Conservation (phyloP, 2,329 filamentous ascomycete species). For the Fusarium sp. region DNA sequence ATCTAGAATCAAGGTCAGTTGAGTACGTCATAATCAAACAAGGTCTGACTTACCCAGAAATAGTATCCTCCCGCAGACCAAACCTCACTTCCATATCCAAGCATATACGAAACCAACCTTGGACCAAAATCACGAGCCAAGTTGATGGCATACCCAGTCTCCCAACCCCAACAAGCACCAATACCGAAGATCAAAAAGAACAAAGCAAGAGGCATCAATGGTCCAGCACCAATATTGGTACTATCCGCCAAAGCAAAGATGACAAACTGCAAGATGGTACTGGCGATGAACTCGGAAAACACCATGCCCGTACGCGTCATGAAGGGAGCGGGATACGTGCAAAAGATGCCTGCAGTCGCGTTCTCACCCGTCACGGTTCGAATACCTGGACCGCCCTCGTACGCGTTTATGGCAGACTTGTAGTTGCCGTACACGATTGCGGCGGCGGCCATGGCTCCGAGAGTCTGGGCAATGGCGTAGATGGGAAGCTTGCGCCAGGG, state of each 20-base stretch:
- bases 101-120: slow-evolving; percentile 71
- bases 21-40: background rate
- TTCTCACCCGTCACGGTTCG: slow-evolving; percentile 70
- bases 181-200: slow-evolving; percentile 81
- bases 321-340: slow-evolving; percentile 76
- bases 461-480: slow-evolving; percentile 73
- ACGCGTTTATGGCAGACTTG: slow-evolving; percentile 70
- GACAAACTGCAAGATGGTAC: slow-evolving; percentile 74
- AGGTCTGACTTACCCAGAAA: slow-evolving; percentile 68
- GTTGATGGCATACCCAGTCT: slow-evolving; percentile 82
- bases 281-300: slow-evolving; percentile 78
- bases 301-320: slow-evolving; percentile 75
- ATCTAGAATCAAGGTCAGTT: slow-evolving; percentile 56
- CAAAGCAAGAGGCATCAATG: slow-evolving; percentile 66
- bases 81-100: slow-evolving; percentile 75
- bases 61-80: slow-evolving; percentile 77
- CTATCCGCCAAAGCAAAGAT: slow-evolving; percentile 76
- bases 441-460: slow-evolving; percentile 73
- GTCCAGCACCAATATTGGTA: slow-evolving; percentile 66
- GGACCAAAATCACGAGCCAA: slow-evolving; percentile 78
- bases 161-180: slow-evolving; percentile 78
- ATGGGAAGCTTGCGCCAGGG: slow-evolving; percentile 76
- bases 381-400: slow-evolving; percentile 69
- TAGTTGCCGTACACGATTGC: slow-evolving; percentile 72
- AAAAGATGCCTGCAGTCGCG: slow-evolving; percentile 76